Evolutionary conservation across 768 basidiomycete species (phyloP).

Genomic region (Calvatia gigantea): DNA sequence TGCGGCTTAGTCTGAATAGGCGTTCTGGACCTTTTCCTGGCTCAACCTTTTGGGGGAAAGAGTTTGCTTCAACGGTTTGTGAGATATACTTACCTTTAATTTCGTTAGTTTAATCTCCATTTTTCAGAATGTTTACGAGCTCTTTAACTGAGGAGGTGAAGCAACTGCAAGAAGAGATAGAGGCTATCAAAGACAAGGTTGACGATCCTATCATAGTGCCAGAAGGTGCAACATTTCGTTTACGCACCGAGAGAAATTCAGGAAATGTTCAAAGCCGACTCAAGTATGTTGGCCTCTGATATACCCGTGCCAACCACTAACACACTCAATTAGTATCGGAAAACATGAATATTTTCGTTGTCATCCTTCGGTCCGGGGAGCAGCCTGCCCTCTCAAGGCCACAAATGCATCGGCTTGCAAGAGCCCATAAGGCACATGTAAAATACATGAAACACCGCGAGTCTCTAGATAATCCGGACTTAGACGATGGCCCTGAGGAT

Average conservation of each 20-base stretch:
- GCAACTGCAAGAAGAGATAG: slow-evolving; percentile 81
- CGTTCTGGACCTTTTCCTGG: slow-evolving; percentile 91
- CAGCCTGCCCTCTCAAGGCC: slow-evolving; percentile 70
- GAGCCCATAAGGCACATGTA: slow-evolving; percentile 74
- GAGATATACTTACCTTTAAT: neutral
- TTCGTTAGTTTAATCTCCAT: neutral
- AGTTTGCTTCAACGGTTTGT: slow-evolving; percentile 84
- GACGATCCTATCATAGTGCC: slow-evolving; percentile 84
- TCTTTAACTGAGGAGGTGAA: slow-evolving; percentile 89
- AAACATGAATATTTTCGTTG: slow-evolving; percentile 69
- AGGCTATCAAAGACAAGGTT: slow-evolving; percentile 82
- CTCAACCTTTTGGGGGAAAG: slow-evolving; percentile 92
- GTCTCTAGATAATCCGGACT: slow-evolving; percentile 75
- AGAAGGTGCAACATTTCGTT: slow-evolving; percentile 84
- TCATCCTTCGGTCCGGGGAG: slow-evolving; percentile 77
- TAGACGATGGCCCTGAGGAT: slow-evolving; percentile 88
- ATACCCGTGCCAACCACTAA: slow-evolving; percentile 2
- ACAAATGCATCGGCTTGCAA: slow-evolving; percentile 78
- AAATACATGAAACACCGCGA: slow-evolving; percentile 65
- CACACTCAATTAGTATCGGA: slow-evolving; percentile 48
- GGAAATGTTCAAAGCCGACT: slow-evolving; percentile 73
- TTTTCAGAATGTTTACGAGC: slow-evolving; percentile 87
- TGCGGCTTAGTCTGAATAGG: slow-evolving; percentile 26
- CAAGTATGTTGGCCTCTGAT: slow-evolving; percentile 46
- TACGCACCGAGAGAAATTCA: slow-evolving; percentile 89